Evolutionary conservation across 805 yeast genomes (phyloP), one percentile per base, ranked within the genome.

Genomic region (Lipomyces sp.): DNA sequence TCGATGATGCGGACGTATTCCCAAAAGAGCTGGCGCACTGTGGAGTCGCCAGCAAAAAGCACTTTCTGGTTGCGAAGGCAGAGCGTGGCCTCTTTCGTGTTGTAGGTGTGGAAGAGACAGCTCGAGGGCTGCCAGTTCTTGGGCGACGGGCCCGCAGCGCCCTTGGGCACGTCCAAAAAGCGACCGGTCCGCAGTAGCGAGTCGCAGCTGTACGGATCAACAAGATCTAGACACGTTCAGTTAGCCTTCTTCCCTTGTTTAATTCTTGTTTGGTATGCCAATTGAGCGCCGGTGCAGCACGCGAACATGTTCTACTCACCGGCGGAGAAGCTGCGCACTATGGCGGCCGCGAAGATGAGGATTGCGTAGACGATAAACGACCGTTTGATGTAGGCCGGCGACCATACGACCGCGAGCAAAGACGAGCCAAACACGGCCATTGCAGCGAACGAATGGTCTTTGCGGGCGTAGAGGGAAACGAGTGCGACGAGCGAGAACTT

Each of bases 111-210:
- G 36, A 57, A 49, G 43, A 60, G 49, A 29, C 63, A 60, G 29
- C 51, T 47, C 19, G 49, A 40, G 35, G 63, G 63, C 39, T 60
- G 63, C 63, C 63, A 60, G 49, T 53, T 59, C 16, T 49, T 23
- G 14, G 57, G 57, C 33, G 43, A 18, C n/a, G 45, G 18, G 19
- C 23, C 48, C 21, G 28, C 22, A 21, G 38, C 14, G 16, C 39
- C 46, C 19, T 45, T 47, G 21, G 49, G 52, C 55, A 26, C 29
- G 29, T 26, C 29, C 29, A 26, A 10, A 10, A 53, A 55, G 23
- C 35, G 4, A 21, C 59, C 59, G 31, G 49, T 35, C 18, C 37
- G 35, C 2, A 55, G 44, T 39, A 55, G 41, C n/a, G 59, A 34
- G 34, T 37, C 26, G 49, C 59, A 55, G 19, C 54, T 45, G 47